Base-by-base conservation (phyloP, 1,139 yeast genomes). In the Suhomyces kunorum region DNA sequence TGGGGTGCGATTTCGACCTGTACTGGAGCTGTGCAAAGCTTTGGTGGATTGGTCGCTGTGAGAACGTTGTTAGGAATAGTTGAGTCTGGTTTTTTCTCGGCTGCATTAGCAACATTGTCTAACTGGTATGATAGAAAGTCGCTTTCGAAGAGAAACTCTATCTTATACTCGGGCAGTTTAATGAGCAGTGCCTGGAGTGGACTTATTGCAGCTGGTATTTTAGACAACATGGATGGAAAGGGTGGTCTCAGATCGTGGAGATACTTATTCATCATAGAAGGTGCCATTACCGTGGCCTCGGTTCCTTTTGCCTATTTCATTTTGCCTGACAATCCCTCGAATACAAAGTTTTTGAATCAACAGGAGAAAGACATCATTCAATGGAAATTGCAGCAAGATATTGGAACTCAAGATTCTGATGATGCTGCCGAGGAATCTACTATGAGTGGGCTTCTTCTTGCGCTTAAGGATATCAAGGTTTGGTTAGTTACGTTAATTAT, bases 141-240 rank as follows among this genome's bases (percentile, higher is more conserved):
- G 43, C 62, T 75, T 44, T 65, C 80, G 7, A 61, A 75, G 29
- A 67, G 88, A 54, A 74, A 77, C 54, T 76, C 87, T 11, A 64
- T 81, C 41, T 68, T 82, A 48, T 79, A 76, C 54, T 70, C 83
- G 32, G 83, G 87, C 35, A 80, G 87, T 11, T 76, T 83, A 51
- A 69, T 84, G 44, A 85, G 90, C 18, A 89, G 92, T 56, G 95
- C 90, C 4, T 85, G 86, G 61, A 85, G 88, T 41, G 94, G 95
- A 43, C 78, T 87, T 38, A 75, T 87, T 44, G 87, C 87, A 19
- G 79, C 76, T 38, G 82, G 81, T 40, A 74, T 80, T 38, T 62
- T 75, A 54, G 57, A 58, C 40, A 76, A 71, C 40, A 58, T 81
- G 46, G 66, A 73, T 47, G 80, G 80, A 11, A 59, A 51, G 11